Evolutionary conservation across 768 basidiomycete genomes (phyloP), one percentile per base, ranked within the genome.

Genomic region (Artomyces pyxidatus): DNA sequence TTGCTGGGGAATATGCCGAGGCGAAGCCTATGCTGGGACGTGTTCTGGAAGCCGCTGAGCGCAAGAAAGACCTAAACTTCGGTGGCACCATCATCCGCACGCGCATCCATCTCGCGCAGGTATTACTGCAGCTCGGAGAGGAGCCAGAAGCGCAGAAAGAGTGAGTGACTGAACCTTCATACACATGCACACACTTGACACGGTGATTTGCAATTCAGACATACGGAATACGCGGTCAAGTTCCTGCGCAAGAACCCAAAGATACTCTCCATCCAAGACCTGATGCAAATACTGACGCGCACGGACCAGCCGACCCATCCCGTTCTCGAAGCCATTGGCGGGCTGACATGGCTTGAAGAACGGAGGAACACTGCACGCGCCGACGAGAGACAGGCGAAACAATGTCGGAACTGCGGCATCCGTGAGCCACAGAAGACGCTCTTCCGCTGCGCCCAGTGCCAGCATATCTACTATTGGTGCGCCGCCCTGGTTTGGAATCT

Each of bases 381-480:
- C 3, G 56, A 60, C 4, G 43, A 60, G 27, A 50, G 58, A 4
- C 42, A 37, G 19, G n/a, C 53, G 2, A 57, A 59, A 23, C 37
- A 28, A 1, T 61, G 61, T 42, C 35, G 55, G 22, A 42, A 50
- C 4, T 61, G 62, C 38, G 45, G 53, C 6, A 46, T 45, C 3
- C 30, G 52, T 6, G 59, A 60, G 22, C 58, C 59, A 4, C 43
- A 48, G 29, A 45, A 51, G 25, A 55, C 37, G 30, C 51, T 62
- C 16, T 51, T 51, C 21, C 41, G 48, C 23, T 62, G 61, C 42
- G 45, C 51, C 16, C 47, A 49, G 17, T 62, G 61, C 45, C 53
- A 61, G 29, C 45, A 61, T 37, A 61, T 56, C n/a, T 62, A 51
- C 28, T 58, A 61, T 46, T 62, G 61, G 58, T 61, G 45, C n/a